Evolutionary conservation across 1,284 basidiomycete genomes (phyloP), one percentile per base, ranked within the genome.

Genomic region (Omphalotus olearius): DNA sequence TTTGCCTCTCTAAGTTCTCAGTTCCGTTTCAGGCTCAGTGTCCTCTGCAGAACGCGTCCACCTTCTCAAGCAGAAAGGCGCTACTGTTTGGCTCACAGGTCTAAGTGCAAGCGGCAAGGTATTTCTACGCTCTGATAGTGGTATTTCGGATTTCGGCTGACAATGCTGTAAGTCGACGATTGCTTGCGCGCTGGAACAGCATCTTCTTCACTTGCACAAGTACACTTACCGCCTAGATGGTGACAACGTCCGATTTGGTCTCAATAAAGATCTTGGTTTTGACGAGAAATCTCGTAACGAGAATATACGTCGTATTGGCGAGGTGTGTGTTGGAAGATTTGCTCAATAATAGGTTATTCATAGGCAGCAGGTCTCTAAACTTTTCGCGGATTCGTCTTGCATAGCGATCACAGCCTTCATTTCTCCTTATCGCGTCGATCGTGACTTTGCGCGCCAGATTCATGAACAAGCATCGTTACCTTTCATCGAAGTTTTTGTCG

Each of bases 231-330:
- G 96, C 39, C 78, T 99, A 20, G 96, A 99, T 65, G 96, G 96
- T 3, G 96, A 99, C 74, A 99, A 99, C 70, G 79, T 99, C 56
- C 85, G 96, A 52, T 96, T 98, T 64, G 97, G 97, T 7, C 75
- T 99, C 45, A 99, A 99, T 81, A 98, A 93, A 74, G 96, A 99
- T 65, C 85, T 99, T 45, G 94, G 96, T 1, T 99, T 99, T 65
- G 91, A 94, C 62, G 94, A 94, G 64, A 87, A 86, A 64, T 95
- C 94, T 47, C 82, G 96, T 51, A 91, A 93, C 59, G 96, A 99
- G 73, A 99, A 99, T 71, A 98, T 99, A 65, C 86, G 96, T 50
- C 80, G 96, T 51, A 98, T 99, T 58, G 93, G 94, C 58, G 97
- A 99, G 82, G 94, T 91, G 60, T 51, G 72, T 55, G 17, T 25